phyloP scores from a whole-genome alignment of 495 filamentous ascomycete species.

The Daldinia childiae region DNA sequence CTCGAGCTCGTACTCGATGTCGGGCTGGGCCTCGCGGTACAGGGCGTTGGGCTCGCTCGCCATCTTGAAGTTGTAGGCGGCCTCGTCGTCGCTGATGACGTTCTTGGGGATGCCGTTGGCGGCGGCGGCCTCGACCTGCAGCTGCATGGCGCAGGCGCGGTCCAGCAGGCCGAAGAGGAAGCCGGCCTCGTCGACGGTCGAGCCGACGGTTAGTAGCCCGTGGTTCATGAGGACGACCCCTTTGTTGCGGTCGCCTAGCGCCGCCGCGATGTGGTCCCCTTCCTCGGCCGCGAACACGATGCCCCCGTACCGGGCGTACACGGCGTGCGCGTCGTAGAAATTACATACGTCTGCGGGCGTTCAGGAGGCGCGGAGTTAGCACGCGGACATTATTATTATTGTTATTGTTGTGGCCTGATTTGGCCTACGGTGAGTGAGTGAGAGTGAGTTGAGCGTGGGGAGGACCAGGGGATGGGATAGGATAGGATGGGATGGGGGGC shows the following conservation, averaged over 20 bases:
- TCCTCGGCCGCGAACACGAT: slow-evolving; percentile 63
- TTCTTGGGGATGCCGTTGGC: slow-evolving; percentile 52
- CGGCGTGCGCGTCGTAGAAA: slow-evolving; percentile 61
- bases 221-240: slow-evolving; percentile 64
- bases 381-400: no score
- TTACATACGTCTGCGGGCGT: slow-evolving; percentile 59
- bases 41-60: slow-evolving; percentile 57
- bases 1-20: slow-evolving; percentile 57
- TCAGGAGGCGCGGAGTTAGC: background rate
- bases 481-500: background rate
- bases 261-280: slow-evolving; percentile 59
- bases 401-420: background rate
- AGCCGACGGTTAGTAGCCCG: slow-evolving; percentile 63
- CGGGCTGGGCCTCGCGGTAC: slow-evolving; percentile 58
- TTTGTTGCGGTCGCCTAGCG: slow-evolving; percentile 57
- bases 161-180: slow-evolving; percentile 63
- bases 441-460: background rate
- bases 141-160: slow-evolving; percentile 60
- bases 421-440: background rate
- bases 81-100: slow-evolving; percentile 61
- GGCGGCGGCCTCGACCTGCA: slow-evolving; percentile 61
- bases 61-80: slow-evolving; percentile 62
- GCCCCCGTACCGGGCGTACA: slow-evolving; percentile 65
- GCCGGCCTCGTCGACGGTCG: slow-evolving; percentile 65
- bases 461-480: slow-evolving; percentile 11